phyloP scores from a whole-genome alignment of 345 rosid genomes.

The Dipteronia dyeriana region DNA sequence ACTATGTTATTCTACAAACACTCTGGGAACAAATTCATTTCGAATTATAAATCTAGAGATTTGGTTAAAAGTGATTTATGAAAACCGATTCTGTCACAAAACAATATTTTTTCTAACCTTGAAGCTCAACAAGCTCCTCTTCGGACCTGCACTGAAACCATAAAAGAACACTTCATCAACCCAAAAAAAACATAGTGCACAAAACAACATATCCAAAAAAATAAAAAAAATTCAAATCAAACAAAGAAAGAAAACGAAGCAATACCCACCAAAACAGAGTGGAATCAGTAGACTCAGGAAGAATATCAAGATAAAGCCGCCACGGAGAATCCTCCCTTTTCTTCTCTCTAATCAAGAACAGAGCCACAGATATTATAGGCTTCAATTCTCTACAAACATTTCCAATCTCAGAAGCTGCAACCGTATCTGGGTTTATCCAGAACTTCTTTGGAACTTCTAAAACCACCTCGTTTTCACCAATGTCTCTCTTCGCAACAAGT shows the following conservation, averaged over 20 bases:
- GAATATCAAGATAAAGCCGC: constrained; percentile 78
- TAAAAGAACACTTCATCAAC: constrained; percentile 1
- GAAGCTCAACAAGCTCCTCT: constrained; percentile 88
- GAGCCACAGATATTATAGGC: constrained; percentile 85
- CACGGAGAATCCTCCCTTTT: constrained; percentile 58
- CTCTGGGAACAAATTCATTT: too few relatives aligned
- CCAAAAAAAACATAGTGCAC: too few relatives aligned
- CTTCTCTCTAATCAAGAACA: constrained; percentile 83
- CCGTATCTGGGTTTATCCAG: constrained; percentile 86
- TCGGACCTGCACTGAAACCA: constrained; percentile 97
- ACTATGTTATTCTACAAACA: too few relatives aligned
- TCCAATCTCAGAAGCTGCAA: constrained; percentile 80
- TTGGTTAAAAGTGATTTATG: too few relatives aligned
- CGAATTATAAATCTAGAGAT: background rate
- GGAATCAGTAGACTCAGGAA: constrained; percentile 77
- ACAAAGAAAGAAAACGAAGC: constrained; percentile 17
- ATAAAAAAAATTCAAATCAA: background rate
- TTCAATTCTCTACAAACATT: constrained; percentile 66
- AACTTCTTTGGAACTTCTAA: constrained; percentile 79
- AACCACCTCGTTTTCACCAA: constrained; percentile 76
- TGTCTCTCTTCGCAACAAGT: constrained; percentile 72
- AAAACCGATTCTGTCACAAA: background rate
- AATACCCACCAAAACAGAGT: constrained; percentile 82
- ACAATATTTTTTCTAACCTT: constrained; percentile 47
- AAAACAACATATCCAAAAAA: too few relatives aligned